These are phyloP conservation scores for Colletotrichum lindemuthianum DNA, from an alignment of 2,329 filamentous ascomycete genomes.

Conservation along the genomic window DNA sequence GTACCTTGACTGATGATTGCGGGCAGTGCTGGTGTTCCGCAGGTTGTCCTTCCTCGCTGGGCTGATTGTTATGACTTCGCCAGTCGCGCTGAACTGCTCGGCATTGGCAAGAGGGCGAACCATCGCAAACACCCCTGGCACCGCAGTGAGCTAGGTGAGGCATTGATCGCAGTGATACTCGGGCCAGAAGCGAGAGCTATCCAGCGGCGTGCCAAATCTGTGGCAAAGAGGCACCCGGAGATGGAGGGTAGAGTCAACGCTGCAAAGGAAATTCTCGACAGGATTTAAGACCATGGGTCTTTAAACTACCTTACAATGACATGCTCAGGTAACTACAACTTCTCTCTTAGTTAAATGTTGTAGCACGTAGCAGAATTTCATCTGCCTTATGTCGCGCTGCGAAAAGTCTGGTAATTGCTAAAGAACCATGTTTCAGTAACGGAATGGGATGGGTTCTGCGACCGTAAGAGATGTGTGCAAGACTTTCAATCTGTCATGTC, in stretches of 20 bases:
- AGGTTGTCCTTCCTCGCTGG: constrained; percentile 21
- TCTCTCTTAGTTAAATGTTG: no score
- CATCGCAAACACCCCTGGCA: constrained; percentile 6
- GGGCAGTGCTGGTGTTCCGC: constrained; percentile 22
- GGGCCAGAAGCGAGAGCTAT: neutral
- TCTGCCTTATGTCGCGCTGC: no score
- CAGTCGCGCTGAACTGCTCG: constrained; percentile 21
- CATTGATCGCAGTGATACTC: neutral
- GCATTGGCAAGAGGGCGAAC: constrained; percentile 36
- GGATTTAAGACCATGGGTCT: no score
- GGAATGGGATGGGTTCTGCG: no score
- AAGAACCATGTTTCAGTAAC: no score
- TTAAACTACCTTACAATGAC: no score
- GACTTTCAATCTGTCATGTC: no score
- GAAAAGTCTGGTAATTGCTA: no score
- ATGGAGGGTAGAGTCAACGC: neutral
- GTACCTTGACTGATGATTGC: neutral
- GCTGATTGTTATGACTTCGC: constrained; percentile 30
- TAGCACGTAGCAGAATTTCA: no score
- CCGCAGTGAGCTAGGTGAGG: neutral
- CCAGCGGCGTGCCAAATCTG: neutral
- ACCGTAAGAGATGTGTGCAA: no score
- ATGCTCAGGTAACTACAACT: no score
- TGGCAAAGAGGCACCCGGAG: neutral
- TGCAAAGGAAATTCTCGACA: constrained; percentile 4